Conservation (phyloP, 2,329 filamentous ascomycete genomes). For the Clarireedia hainanense region DNA sequence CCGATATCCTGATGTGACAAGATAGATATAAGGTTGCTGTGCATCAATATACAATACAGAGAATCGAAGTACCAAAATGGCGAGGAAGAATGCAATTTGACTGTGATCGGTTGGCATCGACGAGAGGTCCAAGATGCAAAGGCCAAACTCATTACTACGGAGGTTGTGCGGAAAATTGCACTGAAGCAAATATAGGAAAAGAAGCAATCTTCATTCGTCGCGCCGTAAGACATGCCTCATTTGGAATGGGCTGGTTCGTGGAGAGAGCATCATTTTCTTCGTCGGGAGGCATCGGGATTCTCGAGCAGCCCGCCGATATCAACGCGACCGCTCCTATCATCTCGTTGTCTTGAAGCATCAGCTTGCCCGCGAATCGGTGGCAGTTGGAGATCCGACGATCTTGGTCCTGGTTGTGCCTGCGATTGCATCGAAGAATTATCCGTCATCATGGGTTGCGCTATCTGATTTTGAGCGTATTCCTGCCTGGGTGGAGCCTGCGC, state of each 20-base stretch:
- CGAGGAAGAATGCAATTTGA: too few relatives aligned
- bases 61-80: too few relatives aligned
- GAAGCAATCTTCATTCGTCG: neutral
- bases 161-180: too few relatives aligned
- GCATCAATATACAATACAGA: too few relatives aligned
- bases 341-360: slow-evolving; percentile 32
- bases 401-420: slow-evolving; percentile 31
- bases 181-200: neutral
- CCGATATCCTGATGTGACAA: too few relatives aligned
- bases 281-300: slow-evolving; percentile 36
- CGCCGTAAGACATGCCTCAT: neutral
- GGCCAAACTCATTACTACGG: too few relatives aligned
- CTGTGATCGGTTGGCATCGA: neutral
- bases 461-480: slow-evolving; percentile 34
- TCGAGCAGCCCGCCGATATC: slow-evolving; percentile 57
- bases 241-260: neutral
- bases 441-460: slow-evolving; percentile 44
- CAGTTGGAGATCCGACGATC: slow-evolving; percentile 34
- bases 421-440: slow-evolving; percentile 35
- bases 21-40: too few relatives aligned
- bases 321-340: slow-evolving; percentile 46
- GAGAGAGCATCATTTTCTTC: neutral
- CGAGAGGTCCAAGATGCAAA: too few relatives aligned
- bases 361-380: slow-evolving; percentile 32
- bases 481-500: slow-evolving; percentile 36